A percentile compares a stretch with the other conserved stretches of the same genome.
Evolutionary conservation across 1,139 yeast species (phyloP).

Genomic region (Debaryomyces psychrophilus): DNA sequence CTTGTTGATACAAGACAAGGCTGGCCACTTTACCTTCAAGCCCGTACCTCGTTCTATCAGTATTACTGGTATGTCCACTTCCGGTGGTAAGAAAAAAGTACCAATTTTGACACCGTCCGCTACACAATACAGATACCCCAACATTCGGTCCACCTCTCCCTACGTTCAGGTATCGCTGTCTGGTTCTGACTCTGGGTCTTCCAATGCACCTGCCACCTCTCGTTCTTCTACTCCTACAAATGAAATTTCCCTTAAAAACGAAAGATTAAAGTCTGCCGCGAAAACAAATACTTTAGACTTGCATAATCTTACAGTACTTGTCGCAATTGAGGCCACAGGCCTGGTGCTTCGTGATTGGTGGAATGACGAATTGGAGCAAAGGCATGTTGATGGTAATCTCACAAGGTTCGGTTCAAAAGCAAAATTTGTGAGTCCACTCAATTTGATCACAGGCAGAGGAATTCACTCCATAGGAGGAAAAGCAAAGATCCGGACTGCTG

Average conservation of each 20-base stretch:
- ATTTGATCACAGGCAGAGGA: slow-evolving; percentile 63
- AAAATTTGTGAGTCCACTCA: slow-evolving; percentile 38
- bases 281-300: slow-evolving; percentile 45
- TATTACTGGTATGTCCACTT: background rate
- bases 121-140: background rate
- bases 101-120: background rate
- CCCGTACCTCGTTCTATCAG: background rate
- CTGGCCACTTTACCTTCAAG: slow-evolving; percentile 16
- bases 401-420: slow-evolving; percentile 34
- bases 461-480: slow-evolving; percentile 59
- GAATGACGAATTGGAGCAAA: slow-evolving; percentile 44
- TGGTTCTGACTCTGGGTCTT: background rate
- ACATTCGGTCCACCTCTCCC: background rate
- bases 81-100: background rate
- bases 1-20: slow-evolving; percentile 27
- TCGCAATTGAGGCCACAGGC: slow-evolving; percentile 43
- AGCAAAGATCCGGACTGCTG: slow-evolving; percentile 45
- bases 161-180: background rate
- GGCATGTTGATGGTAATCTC: slow-evolving; percentile 44
- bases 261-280: slow-evolving; percentile 1
- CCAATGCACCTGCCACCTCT: background rate
- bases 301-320: slow-evolving; percentile 50
- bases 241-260: background rate
- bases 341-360: slow-evolving; percentile 54
- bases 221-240: background rate